These are phyloP conservation scores for Sporisorium iseilematis-ciliati DNA, from an alignment of 1,284 basidiomycete species.

Conservation along the genomic window DNA sequence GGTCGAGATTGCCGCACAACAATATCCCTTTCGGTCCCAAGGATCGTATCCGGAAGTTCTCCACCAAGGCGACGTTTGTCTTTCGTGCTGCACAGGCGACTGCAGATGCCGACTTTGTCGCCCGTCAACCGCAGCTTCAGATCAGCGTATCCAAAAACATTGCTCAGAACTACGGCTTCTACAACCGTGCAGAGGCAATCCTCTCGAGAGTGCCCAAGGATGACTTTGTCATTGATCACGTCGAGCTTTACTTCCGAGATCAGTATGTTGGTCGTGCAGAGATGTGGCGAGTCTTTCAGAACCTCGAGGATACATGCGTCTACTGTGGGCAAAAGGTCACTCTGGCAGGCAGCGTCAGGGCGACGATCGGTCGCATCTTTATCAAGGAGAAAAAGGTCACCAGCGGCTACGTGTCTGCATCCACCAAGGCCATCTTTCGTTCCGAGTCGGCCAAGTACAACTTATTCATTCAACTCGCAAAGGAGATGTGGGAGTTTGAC, in stretches of 20 bases:
- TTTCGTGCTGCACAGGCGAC: conserved; percentile 57
- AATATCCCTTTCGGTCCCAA: conserved; percentile 40
- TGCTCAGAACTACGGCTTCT: conserved; percentile 57
- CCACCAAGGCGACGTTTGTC: conserved; percentile 53
- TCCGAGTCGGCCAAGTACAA: conserved; percentile 82
- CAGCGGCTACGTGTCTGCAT: conserved; percentile 82
- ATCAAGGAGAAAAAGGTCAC: conserved; percentile 71
- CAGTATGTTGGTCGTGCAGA: conserved; percentile 69
- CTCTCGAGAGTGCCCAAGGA: conserved; percentile 55
- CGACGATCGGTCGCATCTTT: conserved; percentile 66
- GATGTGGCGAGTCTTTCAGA: conserved; percentile 67
- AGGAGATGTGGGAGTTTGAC: conserved; percentile 96
- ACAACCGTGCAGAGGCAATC: conserved; percentile 63
- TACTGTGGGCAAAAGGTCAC: conserved; percentile 67
- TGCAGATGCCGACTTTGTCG: conserved; percentile 56
- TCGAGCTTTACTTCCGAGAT: conserved; percentile 69
- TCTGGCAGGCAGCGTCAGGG: conserved; percentile 64
- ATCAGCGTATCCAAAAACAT: conserved; percentile 61
- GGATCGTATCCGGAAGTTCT: conserved; percentile 28
- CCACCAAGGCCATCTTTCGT: conserved; percentile 89
- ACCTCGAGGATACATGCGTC: conserved; percentile 66
- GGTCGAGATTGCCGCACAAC: conserved; percentile 24
- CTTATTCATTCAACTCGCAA: conserved; percentile 93
- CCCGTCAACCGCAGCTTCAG: conserved; percentile 60
- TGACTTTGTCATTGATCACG: conserved; percentile 61